Conservation (phyloP, 257 asterid species). For the Marsdenia floribunda region DNA sequence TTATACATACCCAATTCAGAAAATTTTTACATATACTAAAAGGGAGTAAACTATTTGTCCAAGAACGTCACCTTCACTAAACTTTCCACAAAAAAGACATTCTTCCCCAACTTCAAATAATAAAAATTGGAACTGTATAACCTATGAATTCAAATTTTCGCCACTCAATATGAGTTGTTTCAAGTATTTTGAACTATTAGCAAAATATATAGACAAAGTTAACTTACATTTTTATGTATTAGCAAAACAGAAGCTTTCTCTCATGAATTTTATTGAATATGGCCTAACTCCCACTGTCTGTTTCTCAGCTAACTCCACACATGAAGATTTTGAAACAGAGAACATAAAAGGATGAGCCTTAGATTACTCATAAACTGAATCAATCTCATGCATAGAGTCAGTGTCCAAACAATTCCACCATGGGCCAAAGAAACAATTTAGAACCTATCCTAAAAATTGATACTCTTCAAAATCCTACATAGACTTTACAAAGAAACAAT, state of each 20-base stretch:
- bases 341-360: conserved; percentile 13
- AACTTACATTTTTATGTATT: conserved; percentile 65
- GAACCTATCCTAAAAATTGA: too few relatives aligned
- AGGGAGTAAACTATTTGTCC: too few relatives aligned
- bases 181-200: conserved; percentile 15
- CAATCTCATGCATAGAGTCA: conserved; percentile 1
- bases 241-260: conserved; percentile 61
- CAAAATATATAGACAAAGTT: conserved; percentile 12
- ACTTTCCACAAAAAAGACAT: too few relatives aligned
- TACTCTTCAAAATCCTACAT: too few relatives aligned
- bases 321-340: conserved; percentile 57
- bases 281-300: conserved; percentile 69
- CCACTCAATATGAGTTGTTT: not conserved
- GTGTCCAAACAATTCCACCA: not conserved
- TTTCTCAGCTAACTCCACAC: conserved; percentile 66
- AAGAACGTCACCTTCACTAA: too few relatives aligned
- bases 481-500: not conserved
- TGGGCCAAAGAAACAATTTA: too few relatives aligned
- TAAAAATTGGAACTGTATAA: conserved; percentile 47
- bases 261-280: conserved; percentile 66
- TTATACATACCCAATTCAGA: too few relatives aligned
- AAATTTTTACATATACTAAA: too few relatives aligned
- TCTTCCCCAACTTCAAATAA: too few relatives aligned
- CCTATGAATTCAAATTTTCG: conserved; percentile 35
- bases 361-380: conserved; percentile 17